phyloP scores from a whole-genome alignment of 139 green algal species.

The Diplosphaera chodatii region DNA sequence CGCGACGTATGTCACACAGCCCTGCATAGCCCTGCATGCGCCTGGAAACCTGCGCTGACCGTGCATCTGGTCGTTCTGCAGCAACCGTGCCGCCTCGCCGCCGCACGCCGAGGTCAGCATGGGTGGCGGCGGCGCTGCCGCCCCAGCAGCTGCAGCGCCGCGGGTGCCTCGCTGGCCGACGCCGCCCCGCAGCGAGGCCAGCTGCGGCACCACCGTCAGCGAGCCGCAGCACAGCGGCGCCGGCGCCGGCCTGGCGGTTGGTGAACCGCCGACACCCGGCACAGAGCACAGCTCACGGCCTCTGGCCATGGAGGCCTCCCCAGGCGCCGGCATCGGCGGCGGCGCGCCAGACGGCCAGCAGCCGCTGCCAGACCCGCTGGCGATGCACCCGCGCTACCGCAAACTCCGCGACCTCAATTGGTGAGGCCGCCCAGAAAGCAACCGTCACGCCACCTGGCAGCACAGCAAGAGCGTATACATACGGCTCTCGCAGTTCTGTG shows the following conservation, averaged over 20 bases:
- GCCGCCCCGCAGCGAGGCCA: not conserved
- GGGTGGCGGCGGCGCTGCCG: not conserved
- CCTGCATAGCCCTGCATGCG: no score
- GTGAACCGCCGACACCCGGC: not conserved
- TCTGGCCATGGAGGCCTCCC: not conserved
- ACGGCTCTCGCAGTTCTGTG: no score
- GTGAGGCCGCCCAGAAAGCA: no score
- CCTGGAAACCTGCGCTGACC: no score
- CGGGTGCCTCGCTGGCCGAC: not conserved
- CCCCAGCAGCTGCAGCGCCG: no score
- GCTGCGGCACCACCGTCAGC: not conserved
- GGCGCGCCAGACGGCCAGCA: not conserved
- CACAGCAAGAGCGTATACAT: no score
- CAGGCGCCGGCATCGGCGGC: not conserved
- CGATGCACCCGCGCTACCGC: not conserved
- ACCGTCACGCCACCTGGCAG: no score
- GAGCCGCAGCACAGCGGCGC: not conserved
- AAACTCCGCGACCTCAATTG: conserved; percentile 14
- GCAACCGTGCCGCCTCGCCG: not conserved
- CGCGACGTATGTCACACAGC: no score
- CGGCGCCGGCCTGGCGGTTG: no score
- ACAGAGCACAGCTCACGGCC: not conserved
- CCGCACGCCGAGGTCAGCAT: not conserved
- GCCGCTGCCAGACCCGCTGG: not conserved
- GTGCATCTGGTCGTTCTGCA: not conserved